These are phyloP conservation scores for Scolecobasidium constrictum DNA, from an alignment of 2,329 filamentous ascomycete genomes.

Conservation along the genomic window DNA sequence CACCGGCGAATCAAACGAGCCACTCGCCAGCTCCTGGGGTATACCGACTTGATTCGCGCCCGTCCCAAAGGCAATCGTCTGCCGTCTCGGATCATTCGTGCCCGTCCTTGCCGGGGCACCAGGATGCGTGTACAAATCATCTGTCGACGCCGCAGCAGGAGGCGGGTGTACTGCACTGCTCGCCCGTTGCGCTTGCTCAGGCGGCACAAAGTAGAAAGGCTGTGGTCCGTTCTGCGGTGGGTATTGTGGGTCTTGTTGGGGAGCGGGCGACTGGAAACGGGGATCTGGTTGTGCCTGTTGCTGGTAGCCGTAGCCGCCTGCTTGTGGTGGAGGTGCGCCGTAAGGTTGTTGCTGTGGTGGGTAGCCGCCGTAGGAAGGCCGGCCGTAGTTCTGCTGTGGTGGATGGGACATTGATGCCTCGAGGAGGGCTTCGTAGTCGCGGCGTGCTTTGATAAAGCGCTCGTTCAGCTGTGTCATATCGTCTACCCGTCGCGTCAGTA, in stretches of 20 bases:
- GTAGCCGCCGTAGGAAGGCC: constrained; percentile 27
- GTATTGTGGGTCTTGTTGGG: constrained; percentile 15
- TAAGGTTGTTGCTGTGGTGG: constrained; percentile 11
- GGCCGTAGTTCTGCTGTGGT: constrained; percentile 66
- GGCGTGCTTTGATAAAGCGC: constrained; percentile 96
- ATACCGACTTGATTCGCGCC: constrained; percentile 21
- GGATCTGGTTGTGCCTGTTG: constrained; percentile 23
- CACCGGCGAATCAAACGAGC: constrained; percentile 35
- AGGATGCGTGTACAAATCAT: constrained; percentile 9
- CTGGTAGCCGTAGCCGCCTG: constrained; percentile 13
- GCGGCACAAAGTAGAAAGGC: constrained; percentile 28
- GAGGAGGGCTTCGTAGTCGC: constrained; percentile 91
- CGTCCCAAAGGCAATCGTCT: constrained; percentile 20
- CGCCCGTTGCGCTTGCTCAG: constrained; percentile 15
- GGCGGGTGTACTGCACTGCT: constrained; percentile 1
- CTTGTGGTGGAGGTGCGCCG: constrained; percentile 8
- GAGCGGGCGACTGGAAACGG: constrained; percentile 25
- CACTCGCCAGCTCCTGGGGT: constrained; percentile 37
- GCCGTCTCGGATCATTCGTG: constrained; percentile 15
- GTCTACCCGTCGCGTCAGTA: constrained; percentile 45
- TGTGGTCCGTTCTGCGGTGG: constrained; percentile 18
- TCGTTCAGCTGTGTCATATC: constrained; percentile 98
- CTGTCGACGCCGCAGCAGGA: constrained; percentile 18
- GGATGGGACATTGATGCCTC: constrained; percentile 95
- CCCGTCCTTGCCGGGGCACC: not conserved